Conservation (phyloP, 164 flowering plant genomes). For the Chloranthus sessilifolius region DNA sequence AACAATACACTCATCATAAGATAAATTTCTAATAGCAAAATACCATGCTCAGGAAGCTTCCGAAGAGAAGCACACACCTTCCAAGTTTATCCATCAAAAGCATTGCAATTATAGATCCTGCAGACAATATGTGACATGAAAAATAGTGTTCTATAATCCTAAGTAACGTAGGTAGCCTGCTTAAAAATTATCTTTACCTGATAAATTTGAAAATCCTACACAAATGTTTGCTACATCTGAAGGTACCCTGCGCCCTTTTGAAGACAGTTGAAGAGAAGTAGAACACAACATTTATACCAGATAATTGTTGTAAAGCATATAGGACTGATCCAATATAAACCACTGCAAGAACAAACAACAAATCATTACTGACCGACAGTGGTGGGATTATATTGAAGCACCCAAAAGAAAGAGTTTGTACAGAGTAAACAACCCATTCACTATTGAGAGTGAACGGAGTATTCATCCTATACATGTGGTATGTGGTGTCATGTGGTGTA, state of each 20-base stretch:
- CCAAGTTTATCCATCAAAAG: conserved; percentile 90
- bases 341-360: conserved; percentile 72
- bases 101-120: conserved; percentile 84
- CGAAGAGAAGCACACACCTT: conserved; percentile 69
- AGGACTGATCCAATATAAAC: conserved; percentile 84
- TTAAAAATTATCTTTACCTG: conserved; percentile 27
- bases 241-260: conserved; percentile 56
- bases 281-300: conserved; percentile 84
- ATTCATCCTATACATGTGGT: too few relatives aligned
- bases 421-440: too few relatives aligned
- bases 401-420: too few relatives aligned
- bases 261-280: conserved; percentile 76
- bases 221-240: conserved; percentile 52
- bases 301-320: conserved; percentile 74
- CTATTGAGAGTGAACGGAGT: too few relatives aligned
- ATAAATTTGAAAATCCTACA: conserved; percentile 52
- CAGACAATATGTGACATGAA: conserved; percentile 3
- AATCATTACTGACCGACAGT: too few relatives aligned
- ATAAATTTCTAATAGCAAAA: neutral
- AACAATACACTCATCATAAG: too few relatives aligned
- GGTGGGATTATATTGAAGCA: too few relatives aligned
- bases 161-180: neutral
- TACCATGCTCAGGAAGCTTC: conserved; percentile 95
- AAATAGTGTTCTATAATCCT: neutral
- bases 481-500: too few relatives aligned